Percentiles rank a stretch among this genome's conserved stretches.
Conservation (phyloP, 2,329 filamentous ascomycete species). For the Aspergillus unguis region DNA sequence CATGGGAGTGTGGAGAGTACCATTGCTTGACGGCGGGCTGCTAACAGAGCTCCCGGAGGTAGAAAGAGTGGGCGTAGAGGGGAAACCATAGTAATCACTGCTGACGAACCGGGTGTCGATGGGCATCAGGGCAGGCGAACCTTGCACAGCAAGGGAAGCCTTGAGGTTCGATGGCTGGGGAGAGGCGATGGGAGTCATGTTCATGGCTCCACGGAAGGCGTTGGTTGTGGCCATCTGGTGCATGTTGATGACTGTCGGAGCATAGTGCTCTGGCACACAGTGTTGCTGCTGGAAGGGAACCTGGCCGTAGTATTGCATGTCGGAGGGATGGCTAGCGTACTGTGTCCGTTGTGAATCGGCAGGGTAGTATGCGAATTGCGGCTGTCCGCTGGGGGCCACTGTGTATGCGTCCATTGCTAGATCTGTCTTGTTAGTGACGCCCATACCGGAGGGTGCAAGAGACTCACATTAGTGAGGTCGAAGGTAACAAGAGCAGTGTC, state of each 20-base stretch:
- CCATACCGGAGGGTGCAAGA: neutral
- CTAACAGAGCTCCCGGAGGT: conserved; percentile 79
- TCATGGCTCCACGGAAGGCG: conserved; percentile 41
- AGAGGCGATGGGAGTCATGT: conserved; percentile 67
- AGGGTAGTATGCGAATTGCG: conserved; percentile 83
- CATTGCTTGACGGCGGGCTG: conserved; percentile 74
- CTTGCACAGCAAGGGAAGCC: conserved; percentile 66
- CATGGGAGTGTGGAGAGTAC: conserved; percentile 76
- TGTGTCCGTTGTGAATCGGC: conserved; percentile 73
- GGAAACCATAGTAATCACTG: conserved; percentile 65
- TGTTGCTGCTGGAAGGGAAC: conserved; percentile 33
- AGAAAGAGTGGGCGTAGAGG: conserved; percentile 82
- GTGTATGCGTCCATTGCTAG: conserved; percentile 62
- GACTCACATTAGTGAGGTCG: conserved; percentile 6
- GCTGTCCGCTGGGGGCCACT: conserved; percentile 56
- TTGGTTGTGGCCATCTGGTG: conserved; percentile 43
- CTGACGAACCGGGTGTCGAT: conserved; percentile 72
- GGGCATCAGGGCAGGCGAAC: conserved; percentile 54
- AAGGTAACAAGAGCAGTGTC: neutral
- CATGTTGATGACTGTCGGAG: conserved; percentile 45
- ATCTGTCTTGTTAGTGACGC: conserved; percentile 8
- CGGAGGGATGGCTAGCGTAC: conserved; percentile 64
- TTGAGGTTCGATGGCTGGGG: conserved; percentile 72
- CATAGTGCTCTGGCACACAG: conserved; percentile 27
- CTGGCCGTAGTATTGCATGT: conserved; percentile 44